Evolutionary conservation across 192 early-diverging fungal genomes (phyloP).

Genomic region (Backusella australiensis): DNA sequence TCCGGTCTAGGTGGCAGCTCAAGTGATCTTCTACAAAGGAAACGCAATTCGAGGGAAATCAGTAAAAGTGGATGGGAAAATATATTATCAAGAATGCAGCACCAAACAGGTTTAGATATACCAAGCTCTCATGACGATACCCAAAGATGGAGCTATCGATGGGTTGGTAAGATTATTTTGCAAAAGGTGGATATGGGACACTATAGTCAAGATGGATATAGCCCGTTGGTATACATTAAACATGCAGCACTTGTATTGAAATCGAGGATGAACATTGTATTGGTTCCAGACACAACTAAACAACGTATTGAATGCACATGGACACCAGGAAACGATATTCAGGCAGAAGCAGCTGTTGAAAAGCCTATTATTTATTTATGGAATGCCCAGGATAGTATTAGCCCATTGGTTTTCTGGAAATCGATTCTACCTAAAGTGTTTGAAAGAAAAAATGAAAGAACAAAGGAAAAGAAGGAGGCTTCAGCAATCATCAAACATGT

Average conservation of each 20-base stretch:
- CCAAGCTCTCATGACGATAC: background rate
- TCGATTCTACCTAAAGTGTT: background rate
- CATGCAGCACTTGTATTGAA: background rate
- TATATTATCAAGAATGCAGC: background rate
- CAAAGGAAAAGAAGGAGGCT: background rate
- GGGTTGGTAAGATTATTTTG: background rate
- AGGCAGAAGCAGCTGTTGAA: background rate
- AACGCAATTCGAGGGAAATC: background rate
- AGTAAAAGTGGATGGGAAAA: background rate
- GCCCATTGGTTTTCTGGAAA: background rate
- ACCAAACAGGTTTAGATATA: background rate
- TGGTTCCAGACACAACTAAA: background rate
- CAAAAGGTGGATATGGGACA: background rate
- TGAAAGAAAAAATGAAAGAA: background rate
- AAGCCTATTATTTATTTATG: background rate
- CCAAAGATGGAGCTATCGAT: background rate
- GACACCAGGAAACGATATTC: background rate
- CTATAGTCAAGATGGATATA: background rate
- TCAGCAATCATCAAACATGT: background rate
- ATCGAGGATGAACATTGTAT: background rate
- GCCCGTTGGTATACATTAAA: background rate
- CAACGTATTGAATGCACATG: background rate
- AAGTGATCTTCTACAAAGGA: background rate
- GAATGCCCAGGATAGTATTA: background rate
- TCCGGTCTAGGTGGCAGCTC: background rate